These are phyloP conservation scores for Ulvella scutata DNA, from an alignment of 139 green algal species.

Conservation along the genomic window DNA sequence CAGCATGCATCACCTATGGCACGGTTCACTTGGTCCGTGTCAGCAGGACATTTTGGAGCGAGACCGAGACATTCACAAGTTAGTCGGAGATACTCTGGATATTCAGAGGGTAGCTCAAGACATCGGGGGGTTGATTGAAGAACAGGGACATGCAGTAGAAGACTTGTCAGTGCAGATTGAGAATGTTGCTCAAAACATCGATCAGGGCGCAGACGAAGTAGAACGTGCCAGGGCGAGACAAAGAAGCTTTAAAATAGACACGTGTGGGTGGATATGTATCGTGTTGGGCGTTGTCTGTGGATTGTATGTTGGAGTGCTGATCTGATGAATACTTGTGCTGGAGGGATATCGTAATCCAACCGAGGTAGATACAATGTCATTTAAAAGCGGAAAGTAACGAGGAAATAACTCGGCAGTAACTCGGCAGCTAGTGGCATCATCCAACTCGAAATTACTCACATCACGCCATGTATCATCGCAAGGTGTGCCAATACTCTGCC, in stretches of 20 bases:
- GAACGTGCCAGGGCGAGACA: not conserved
- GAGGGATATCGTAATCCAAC: no score
- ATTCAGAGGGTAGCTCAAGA: not conserved
- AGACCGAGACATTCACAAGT: not conserved
- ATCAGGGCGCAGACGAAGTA: not conserved
- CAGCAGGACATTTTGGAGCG: no score
- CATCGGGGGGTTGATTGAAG: not conserved
- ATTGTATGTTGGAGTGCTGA: not conserved
- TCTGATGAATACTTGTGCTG: not conserved
- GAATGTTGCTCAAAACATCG: not conserved
- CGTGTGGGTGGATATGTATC: not conserved
- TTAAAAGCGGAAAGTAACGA: no score
- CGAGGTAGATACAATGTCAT: no score
- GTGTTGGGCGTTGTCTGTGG: not conserved
- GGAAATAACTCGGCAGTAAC: no score
- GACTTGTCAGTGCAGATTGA: not conserved
- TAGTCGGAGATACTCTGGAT: not conserved
- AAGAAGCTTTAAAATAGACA: not conserved
- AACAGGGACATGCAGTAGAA: not conserved
- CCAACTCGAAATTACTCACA: no score
- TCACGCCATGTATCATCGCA: no score
- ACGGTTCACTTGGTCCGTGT: no score
- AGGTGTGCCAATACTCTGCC: conserved; percentile 31
- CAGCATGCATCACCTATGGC: no score
- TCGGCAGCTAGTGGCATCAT: no score